Evolutionary conservation across 2,329 filamentous ascomycete genomes (phyloP).

Genomic region (Septoria linicola): DNA sequence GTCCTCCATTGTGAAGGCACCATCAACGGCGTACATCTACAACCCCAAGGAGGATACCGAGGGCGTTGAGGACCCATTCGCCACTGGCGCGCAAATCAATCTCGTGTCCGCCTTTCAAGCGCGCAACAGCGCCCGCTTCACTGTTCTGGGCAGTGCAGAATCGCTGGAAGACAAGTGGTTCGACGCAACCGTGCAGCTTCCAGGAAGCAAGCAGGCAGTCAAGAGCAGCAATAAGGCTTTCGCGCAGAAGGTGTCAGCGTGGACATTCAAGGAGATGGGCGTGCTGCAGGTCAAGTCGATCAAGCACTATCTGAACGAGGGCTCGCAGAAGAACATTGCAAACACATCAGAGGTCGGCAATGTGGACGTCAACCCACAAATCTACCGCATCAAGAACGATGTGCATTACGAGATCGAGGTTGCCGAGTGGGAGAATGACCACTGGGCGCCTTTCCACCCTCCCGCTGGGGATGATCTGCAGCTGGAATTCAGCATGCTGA

Average conservation of each 20-base stretch:
- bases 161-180: conserved; percentile 89
- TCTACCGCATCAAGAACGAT: conserved; percentile 95
- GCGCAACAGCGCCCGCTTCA: conserved; percentile 87
- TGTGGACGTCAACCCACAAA: conserved; percentile 68
- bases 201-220: conserved; percentile 53
- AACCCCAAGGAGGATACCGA: conserved; percentile 81
- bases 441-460: conserved; percentile 71
- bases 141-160: conserved; percentile 80
- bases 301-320: conserved; percentile 67
- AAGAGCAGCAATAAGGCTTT: conserved; percentile 81
- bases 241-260: conserved; percentile 79
- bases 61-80: conserved; percentile 76
- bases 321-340: conserved; percentile 45
- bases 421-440: conserved; percentile 76
- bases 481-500: conserved; percentile 98
- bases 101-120: conserved; percentile 84
- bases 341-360: conserved; percentile 40
- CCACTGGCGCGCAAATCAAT: conserved; percentile 76
- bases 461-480: conserved; percentile 73
- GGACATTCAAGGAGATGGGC: conserved; percentile 93
- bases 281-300: conserved; percentile 81
- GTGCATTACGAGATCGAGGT: conserved; percentile 86
- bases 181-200: conserved; percentile 68
- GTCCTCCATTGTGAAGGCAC: conserved; percentile 77
- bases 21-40: conserved; percentile 86